Percentiles rank a stretch among this genome's conserved stretches.
Evolutionary conservation across 176 grass and related monocot genomes (phyloP).

Genomic region (Ananas comosus): DNA sequence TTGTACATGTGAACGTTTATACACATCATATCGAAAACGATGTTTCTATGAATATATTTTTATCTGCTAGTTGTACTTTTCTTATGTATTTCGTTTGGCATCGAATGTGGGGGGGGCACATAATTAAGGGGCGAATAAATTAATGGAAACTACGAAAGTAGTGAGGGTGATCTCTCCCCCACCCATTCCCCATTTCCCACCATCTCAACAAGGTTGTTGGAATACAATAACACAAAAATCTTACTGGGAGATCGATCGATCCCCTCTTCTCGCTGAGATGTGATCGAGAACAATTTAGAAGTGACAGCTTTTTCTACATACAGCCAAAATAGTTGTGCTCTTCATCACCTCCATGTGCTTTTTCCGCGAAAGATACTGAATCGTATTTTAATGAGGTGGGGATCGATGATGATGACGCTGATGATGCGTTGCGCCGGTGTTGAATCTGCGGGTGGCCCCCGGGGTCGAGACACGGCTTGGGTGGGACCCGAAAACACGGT

Average conservation of each 20-base stretch:
- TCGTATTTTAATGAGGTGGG: background rate
- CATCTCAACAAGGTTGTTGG: background rate
- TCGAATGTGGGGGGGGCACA: background rate
- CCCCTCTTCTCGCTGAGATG: background rate
- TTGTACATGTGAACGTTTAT: too few species aligned
- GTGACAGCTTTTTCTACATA: background rate
- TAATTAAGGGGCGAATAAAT: background rate
- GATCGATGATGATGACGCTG: too few species aligned
- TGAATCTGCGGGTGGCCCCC: too few species aligned
- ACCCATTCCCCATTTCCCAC: background rate
- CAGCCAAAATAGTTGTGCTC: constrained; percentile 3
- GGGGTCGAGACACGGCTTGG: too few species aligned
- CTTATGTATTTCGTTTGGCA: background rate
- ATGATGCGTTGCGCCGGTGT: too few species aligned
- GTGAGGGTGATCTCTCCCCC: constrained; percentile 3
- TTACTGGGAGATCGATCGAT: background rate
- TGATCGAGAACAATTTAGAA: background rate
- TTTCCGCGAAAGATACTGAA: background rate
- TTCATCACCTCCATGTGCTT: background rate
- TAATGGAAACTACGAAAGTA: background rate
- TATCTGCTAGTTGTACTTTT: background rate
- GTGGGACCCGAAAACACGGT: too few species aligned
- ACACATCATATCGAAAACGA: too few species aligned
- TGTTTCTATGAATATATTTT: background rate
- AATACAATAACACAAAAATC: background rate